Evolutionary conservation across 2,329 filamentous ascomycete species (phyloP).

Genomic region (Curvularia spicifera): DNA sequence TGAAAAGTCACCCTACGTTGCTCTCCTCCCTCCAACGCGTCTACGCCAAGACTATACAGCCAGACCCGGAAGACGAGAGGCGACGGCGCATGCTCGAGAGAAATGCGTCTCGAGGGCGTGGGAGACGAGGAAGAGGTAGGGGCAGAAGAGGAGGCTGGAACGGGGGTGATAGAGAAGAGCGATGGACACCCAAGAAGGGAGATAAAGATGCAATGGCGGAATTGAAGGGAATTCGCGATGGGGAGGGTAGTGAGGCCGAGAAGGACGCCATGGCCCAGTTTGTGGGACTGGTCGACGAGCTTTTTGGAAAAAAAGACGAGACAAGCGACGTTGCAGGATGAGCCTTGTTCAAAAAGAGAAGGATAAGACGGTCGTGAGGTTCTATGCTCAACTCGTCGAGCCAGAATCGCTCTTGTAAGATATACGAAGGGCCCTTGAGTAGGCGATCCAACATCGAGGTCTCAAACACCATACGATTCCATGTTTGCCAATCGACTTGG

Average conservation of each 20-base stretch:
- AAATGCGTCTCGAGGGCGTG: constrained; percentile 25
- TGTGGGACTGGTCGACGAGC: constrained; percentile 37
- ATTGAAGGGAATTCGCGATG: constrained; percentile 36
- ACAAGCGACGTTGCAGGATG: not conserved
- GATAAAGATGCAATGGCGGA: constrained; percentile 40
- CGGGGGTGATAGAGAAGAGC: constrained; percentile 17
- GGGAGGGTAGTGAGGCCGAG: constrained; percentile 38
- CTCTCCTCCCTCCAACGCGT: constrained; percentile 40
- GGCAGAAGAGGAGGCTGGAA: constrained; percentile 25
- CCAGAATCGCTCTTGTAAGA: not conserved
- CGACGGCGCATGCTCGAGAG: constrained; percentile 22
- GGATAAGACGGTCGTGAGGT: too few species aligned
- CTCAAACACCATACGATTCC: not conserved
- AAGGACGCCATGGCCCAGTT: constrained; percentile 53
- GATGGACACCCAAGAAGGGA: constrained; percentile 42
- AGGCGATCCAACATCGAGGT: not conserved
- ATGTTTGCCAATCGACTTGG: not conserved
- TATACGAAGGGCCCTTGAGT: not conserved
- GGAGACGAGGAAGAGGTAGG: constrained; percentile 25
- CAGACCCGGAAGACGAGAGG: constrained; percentile 35
- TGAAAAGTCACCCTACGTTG: constrained; percentile 35
- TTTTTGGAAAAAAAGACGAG: constrained; percentile 23
- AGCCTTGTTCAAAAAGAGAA: not conserved
- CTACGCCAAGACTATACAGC: constrained; percentile 45
- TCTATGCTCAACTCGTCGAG: not conserved